Evolutionary conservation across 352 stramenopile genomes (phyloP).

Genomic region (Globisporangium solare): DNA sequence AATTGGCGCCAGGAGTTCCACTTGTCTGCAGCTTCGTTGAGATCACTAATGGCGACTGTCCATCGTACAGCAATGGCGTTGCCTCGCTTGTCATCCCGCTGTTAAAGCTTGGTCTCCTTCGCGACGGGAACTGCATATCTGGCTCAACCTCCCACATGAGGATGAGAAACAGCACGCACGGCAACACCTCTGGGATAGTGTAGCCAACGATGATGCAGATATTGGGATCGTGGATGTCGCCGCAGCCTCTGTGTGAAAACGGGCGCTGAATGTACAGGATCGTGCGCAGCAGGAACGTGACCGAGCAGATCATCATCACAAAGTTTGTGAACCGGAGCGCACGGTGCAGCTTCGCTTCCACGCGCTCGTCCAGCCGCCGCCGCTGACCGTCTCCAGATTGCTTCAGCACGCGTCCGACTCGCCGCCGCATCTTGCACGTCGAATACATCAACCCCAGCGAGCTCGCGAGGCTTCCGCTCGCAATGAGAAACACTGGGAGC

Average conservation of each 20-base stretch:
- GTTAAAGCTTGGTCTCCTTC: slow-evolving; percentile 44
- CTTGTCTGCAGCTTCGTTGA: slow-evolving; percentile 16
- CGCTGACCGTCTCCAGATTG: slow-evolving; percentile 36
- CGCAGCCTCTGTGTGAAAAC: slow-evolving; percentile 70
- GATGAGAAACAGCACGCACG: slow-evolving; percentile 69
- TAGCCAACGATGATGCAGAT: slow-evolving; percentile 74
- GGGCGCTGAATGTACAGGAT: slow-evolving; percentile 80
- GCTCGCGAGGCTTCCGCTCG: slow-evolving; percentile 57
- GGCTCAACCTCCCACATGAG: slow-evolving; percentile 87
- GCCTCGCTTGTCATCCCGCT: slow-evolving; percentile 7
- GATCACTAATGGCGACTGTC: slow-evolving; percentile 36
- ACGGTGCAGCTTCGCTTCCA: slow-evolving; percentile 68
- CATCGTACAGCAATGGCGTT: slow-evolving; percentile 16
- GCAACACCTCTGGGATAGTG: slow-evolving; percentile 63
- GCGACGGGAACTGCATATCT: slow-evolving; percentile 53
- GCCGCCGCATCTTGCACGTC: slow-evolving; percentile 63
- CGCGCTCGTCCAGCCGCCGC: slow-evolving; percentile 46
- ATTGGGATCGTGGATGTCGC: slow-evolving; percentile 51
- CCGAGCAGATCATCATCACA: slow-evolving; percentile 64
- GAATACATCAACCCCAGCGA: slow-evolving; percentile 71
- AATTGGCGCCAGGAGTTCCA: slow-evolving; percentile 3
- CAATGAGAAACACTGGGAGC: slow-evolving; percentile 65
- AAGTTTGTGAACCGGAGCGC: slow-evolving; percentile 67
- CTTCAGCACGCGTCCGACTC: slow-evolving; percentile 64
- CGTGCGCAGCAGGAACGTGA: slow-evolving; percentile 63